Base-by-base conservation (phyloP, 140 eudicot species). In the Senecio squalidus region DNA sequence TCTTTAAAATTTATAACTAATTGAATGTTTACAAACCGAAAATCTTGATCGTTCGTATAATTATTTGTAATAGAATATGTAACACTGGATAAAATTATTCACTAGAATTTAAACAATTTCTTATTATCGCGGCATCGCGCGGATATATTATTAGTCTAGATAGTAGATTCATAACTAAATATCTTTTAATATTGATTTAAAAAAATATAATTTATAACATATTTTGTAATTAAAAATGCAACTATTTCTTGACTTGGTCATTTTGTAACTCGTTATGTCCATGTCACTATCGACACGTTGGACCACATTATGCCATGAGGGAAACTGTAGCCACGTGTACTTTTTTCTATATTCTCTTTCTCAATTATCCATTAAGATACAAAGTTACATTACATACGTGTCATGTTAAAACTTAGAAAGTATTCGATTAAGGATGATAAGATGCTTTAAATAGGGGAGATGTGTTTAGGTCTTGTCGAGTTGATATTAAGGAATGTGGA, bases 231-330 rank as follows among this genome's bases (percentile, higher is more conserved):
- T 34, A 26, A 9, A 1, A 45, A 9, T 61, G 56, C 17, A 59
- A 9, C 29, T 5, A 64, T 47, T 34, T 57, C 66, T 72, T 65
- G 78, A 65, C 73, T 72, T 55, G 68, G 68, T 72, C 72, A 27
- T 40, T n/a, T 28, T 39, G 18, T n/a, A 39, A 60, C 62, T 30
- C 24, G 64, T 70, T 61, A 29, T 41, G 58, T 49, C 29, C 63
- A 69, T 21, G 39, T 60, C 68, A 60, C 56, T 52, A 3, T 52
- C 39, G 62, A 60, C 62, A 69, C 68, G 56, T 9, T 51, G 69
- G 63, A 61, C 69, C 75, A 68, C 45, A 27, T 23, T 16, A n/a
- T 29, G 57, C 63, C 69, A 51, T 58, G 3, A 67, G 64, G 60
- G 62, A 53, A 61, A 38, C 57, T 61, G 30, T 40, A 40, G 75